Base-by-base conservation (phyloP, 2,329 filamentous ascomycete genomes). In the Colletotrichum phormii region DNA sequence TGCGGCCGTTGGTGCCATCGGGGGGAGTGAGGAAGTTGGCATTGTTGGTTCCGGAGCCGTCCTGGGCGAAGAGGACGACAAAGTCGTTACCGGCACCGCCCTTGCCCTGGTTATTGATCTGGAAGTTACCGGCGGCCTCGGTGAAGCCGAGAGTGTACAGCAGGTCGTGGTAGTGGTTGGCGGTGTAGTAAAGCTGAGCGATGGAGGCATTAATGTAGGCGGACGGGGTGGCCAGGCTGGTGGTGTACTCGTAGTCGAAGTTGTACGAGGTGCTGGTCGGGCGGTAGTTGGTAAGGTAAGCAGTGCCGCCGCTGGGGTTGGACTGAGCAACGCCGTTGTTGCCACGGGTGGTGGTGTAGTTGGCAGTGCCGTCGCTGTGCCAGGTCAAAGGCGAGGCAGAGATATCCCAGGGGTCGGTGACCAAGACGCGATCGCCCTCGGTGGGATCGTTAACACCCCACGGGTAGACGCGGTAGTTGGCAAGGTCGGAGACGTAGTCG, bases 141-240 rank as follows among this genome's bases (percentile, higher is more conserved):
- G 82, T 87, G 79, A 89, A 89, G 22, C 88, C 87, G 3, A 89
- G 85, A 12, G 80, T 78, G 77, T 89, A 86, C 37, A 90, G 82
- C 0, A 89, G 78, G 73, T 90, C 88, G 76, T 89, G 88, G 81
- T 86, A 89, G 12, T 79, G 81, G 80, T 89, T 89, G 51, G 84
- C 82, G 0, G 86, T 89, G 81, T 89, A 90, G 81, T 88, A 89
- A 11, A 89, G 83, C 79, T 90, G 88, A 4, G 86, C 84, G 55
- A 87, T 79, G 0, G 88, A 88, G 12, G 87, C 86, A 58, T 88
- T 84, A 57, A 79, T 78, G 77, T 89, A 89, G 7, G 75, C 66
- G 33, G 77, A 77, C 1, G 81, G 81, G 13, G 81, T 77, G 4
- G 78, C 77, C 71, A 78, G 66, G 64, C 75, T 76, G 5, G 77